Evolutionary conservation across 768 basidiomycete genomes (phyloP).

Genomic region (Melanogaster broomeanus): DNA sequence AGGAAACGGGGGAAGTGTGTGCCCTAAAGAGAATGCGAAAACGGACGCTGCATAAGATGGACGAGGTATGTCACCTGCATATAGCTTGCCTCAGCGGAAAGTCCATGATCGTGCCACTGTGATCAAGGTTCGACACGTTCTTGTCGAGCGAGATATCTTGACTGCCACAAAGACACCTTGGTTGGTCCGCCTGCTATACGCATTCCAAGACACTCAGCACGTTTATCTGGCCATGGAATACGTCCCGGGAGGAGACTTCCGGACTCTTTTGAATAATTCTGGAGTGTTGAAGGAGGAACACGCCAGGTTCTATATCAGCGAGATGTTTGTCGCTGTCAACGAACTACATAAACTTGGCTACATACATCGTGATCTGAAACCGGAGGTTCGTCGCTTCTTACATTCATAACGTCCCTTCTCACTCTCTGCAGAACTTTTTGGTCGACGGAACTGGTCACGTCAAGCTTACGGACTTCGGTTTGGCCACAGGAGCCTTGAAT

Average conservation of each 20-base stretch:
- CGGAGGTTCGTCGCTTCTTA: slow-evolving; percentile 65
- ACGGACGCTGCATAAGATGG: slow-evolving; percentile 95
- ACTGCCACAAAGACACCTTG: slow-evolving; percentile 97
- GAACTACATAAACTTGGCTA: slow-evolving; percentile 98
- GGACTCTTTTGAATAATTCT: slow-evolving; percentile 95
- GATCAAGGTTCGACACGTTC: slow-evolving; percentile 87
- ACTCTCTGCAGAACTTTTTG: slow-evolving; percentile 78
- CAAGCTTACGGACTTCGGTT: slow-evolving; percentile 96
- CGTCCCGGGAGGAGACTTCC: slow-evolving; percentile 97
- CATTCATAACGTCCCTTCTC: not conserved
- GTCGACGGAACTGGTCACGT: slow-evolving; percentile 96
- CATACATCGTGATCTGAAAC: slow-evolving; percentile 97
- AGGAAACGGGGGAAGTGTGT: slow-evolving; percentile 94
- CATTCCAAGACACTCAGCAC: slow-evolving; percentile 89
- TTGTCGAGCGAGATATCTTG: slow-evolving; percentile 96
- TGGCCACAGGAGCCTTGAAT: slow-evolving; percentile 95
- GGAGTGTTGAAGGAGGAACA: slow-evolving; percentile 98
- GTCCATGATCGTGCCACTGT: not conserved
- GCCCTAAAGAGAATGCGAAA: slow-evolving; percentile 98
- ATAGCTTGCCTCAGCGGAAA: not conserved
- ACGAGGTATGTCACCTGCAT: slow-evolving; percentile 64
- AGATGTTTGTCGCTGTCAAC: slow-evolving; percentile 95
- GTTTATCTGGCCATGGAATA: slow-evolving; percentile 99
- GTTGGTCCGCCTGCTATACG: slow-evolving; percentile 93
- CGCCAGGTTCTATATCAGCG: slow-evolving; percentile 93